A percentile compares a stretch with the other conserved stretches of the same genome.
Conservation (phyloP, 2,329 filamentous ascomycete species). For the Fusarium zealandicum region DNA sequence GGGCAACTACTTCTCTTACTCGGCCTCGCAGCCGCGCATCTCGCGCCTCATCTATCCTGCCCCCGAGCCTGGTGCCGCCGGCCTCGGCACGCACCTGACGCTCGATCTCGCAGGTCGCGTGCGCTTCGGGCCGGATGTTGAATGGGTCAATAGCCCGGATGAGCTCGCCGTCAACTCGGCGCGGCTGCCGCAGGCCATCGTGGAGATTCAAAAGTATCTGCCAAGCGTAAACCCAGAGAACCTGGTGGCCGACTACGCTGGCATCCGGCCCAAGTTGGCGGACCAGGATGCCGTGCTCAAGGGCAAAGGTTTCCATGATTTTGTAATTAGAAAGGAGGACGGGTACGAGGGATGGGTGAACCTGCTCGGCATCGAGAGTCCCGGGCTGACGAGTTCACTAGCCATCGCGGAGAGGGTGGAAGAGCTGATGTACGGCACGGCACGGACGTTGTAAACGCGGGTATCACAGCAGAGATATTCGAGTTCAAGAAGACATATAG, state of each 20-base stretch:
- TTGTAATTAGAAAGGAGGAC: conserved; percentile 78
- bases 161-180: conserved; percentile 73
- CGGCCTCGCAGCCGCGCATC: conserved; percentile 67
- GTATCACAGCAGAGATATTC: not conserved
- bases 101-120: conserved; percentile 85
- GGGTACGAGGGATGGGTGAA: conserved; percentile 87
- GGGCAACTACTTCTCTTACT: conserved; percentile 93
- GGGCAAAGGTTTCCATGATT: conserved; percentile 81
- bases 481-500: conserved; percentile 1
- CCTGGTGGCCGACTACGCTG: conserved; percentile 84
- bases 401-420: conserved; percentile 83
- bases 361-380: conserved; percentile 90
- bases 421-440: conserved; percentile 54
- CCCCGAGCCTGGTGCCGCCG: conserved; percentile 79
- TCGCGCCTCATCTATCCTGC: conserved; percentile 86
- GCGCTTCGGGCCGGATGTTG: conserved; percentile 92
- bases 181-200: conserved; percentile 71
- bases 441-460: not conserved
- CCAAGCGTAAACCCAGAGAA: conserved; percentile 72
- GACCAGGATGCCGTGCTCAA: conserved; percentile 64
- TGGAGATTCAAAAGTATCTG: conserved; percentile 80
- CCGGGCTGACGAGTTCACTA: conserved; percentile 84
- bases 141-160: conserved; percentile 79
- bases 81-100: conserved; percentile 91
- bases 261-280: conserved; percentile 86